Conservation (phyloP, 2,329 filamentous ascomycete species). For the Cytospora chrysosperma region DNA sequence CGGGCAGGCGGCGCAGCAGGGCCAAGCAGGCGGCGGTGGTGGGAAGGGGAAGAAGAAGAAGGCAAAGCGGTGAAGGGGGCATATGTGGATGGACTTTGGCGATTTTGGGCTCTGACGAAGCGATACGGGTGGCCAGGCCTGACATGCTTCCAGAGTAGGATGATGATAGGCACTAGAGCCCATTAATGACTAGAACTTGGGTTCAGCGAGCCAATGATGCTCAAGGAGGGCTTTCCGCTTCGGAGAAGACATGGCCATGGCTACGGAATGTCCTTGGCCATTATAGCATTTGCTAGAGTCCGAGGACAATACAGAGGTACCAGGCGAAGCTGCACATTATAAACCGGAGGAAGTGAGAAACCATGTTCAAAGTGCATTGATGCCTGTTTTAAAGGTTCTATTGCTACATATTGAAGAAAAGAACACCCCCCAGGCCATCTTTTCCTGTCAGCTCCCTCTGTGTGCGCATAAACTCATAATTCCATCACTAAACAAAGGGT, state of each 20-base stretch:
- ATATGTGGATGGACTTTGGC: neutral
- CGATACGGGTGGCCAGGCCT: neutral
- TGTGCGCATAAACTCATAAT: slow-evolving; percentile 20
- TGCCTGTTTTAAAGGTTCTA: slow-evolving; percentile 24
- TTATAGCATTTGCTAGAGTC: neutral
- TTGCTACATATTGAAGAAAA: slow-evolving; percentile 14
- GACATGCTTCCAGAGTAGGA: neutral
- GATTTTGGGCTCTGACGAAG: neutral
- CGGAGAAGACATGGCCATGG: neutral
- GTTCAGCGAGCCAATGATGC: neutral
- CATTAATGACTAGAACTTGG: neutral
- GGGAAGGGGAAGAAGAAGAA: slow-evolving; percentile 69
- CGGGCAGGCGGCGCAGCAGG: slow-evolving; percentile 30
- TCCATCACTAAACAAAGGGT: slow-evolving; percentile 23
- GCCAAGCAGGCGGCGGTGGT: slow-evolving; percentile 38
- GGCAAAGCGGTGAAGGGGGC: slow-evolving; percentile 56
- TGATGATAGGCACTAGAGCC: neutral
- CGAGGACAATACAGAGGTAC: neutral
- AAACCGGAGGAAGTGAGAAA: neutral
- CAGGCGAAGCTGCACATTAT: neutral
- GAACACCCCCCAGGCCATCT: slow-evolving; percentile 3
- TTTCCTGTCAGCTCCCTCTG: slow-evolving; percentile 12
- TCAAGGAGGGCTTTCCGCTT: neutral
- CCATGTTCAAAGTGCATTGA: slow-evolving; percentile 6
- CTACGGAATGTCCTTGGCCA: neutral